Conservation (phyloP, 352 stramenopile genomes). For the Phytophthora ramorum region DNA sequence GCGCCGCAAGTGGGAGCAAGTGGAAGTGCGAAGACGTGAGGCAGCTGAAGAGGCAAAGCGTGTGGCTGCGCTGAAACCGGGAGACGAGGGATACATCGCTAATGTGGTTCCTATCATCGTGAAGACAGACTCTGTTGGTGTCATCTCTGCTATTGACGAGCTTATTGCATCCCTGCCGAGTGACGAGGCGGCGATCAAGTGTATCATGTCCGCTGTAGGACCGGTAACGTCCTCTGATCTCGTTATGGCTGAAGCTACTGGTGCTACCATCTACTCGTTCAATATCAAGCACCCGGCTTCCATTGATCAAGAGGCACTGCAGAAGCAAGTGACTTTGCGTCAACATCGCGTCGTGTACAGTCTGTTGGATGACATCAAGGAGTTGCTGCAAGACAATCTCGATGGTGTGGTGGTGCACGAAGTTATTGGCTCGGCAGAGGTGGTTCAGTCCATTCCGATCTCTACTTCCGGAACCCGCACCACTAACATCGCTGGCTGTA, state of each 20-base stretch:
- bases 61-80: conserved; percentile 68
- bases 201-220: conserved; percentile 86
- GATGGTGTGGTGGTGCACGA: conserved; percentile 67
- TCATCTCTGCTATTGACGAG: conserved; percentile 94
- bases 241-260: conserved; percentile 81
- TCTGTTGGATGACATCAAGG: conserved; percentile 90
- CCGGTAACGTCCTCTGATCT: conserved; percentile 87
- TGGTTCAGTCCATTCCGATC: conserved; percentile 89
- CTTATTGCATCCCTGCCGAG: conserved; percentile 76
- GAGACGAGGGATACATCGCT: conserved; percentile 86
- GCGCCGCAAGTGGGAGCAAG: conserved; percentile 66
- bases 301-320: conserved; percentile 83
- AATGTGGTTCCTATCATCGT: conserved; percentile 97
- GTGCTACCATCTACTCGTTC: conserved; percentile 89
- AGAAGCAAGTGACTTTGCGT: conserved; percentile 78
- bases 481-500: conserved; percentile 96
- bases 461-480: conserved; percentile 82
- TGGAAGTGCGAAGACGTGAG: conserved; percentile 72
- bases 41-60: conserved; percentile 76
- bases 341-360: conserved; percentile 89
- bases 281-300: conserved; percentile 82
- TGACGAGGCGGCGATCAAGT: conserved; percentile 77
- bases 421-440: conserved; percentile 75
- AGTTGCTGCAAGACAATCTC: conserved; percentile 75
- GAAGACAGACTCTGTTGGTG: conserved; percentile 98